Conservation (phyloP, 768 basidiomycete species). For the Dacryopinax spathularia region DNA sequence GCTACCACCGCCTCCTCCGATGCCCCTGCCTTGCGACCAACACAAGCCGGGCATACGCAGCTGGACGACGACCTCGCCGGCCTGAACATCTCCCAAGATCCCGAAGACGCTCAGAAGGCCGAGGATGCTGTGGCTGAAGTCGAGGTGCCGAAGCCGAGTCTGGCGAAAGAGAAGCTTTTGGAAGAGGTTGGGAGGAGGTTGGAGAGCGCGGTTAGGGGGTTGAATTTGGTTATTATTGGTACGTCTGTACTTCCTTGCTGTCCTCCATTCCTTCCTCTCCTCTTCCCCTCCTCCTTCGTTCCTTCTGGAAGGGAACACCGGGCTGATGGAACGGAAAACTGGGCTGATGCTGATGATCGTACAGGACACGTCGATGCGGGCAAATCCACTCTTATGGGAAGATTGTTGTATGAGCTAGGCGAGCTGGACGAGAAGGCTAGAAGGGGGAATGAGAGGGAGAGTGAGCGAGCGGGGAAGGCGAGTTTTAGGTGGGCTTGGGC, state of each 20-base stretch:
- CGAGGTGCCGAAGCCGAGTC: conserved; percentile 46
- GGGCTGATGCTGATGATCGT: neutral
- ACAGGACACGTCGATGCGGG: conserved; percentile 97
- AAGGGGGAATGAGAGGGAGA: conserved; percentile 74
- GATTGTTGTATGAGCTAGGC: conserved; percentile 84
- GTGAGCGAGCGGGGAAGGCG: conserved; percentile 76
- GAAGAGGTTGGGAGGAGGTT: conserved; percentile 55
- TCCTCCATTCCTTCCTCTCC: neutral
- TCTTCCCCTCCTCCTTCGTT: neutral
- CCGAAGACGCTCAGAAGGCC: conserved; percentile 30
- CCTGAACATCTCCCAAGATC: conserved; percentile 40
- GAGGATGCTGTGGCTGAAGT: no score
- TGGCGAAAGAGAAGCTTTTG: conserved; percentile 67
- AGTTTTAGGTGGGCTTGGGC: conserved; percentile 99
- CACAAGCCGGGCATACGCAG: conserved; percentile 25
- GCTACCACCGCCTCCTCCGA: no score
- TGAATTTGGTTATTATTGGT: conserved; percentile 92
- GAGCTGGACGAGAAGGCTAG: conserved; percentile 73
- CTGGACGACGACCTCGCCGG: conserved; percentile 59
- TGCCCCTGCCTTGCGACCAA: neutral
- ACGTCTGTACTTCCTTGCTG: conserved; percentile 8
- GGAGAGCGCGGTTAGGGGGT: conserved; percentile 41
- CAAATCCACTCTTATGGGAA: conserved; percentile 94
- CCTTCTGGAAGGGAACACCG: no score
- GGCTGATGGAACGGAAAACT: neutral